Evolutionary conservation across 345 rosid species (phyloP), one percentile per base, ranked within the genome.

Genomic region (Linum lewisii): DNA sequence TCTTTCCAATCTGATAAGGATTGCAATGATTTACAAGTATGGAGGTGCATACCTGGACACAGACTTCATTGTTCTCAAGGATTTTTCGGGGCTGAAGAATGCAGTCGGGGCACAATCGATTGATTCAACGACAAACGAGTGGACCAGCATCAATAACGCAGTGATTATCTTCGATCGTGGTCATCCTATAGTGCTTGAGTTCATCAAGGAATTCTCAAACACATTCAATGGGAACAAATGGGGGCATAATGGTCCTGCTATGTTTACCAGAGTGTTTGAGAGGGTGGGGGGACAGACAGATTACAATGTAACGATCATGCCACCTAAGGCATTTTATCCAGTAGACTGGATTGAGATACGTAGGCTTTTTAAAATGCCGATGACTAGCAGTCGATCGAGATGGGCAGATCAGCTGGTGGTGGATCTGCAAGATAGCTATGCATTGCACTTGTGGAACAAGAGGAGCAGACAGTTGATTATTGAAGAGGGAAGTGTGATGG

Each of bases 211-310:
- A 25, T 54, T 63, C 8, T 36, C 60, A 13, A 15, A 21, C 8
- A 38, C 67, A 13, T 54, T 19, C 19, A 20, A 63, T 19, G 45
- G 54, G 20, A 54, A 63, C 52, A 63, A 55, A 15, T 19, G 51
- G 67, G 59, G 60, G 22, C 24, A 63, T 52, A 56, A 55, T 14
- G 54, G 60, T 36, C 67, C 61, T 22, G 24, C 42, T 7, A 36
- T 55, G n/a, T 22, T 55, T 20, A 54, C 67, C 7, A 44, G 60
- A 42, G 67, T 55, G 22, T 5, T 24, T 14, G 16, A 42, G 52
- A 63, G 54, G 53, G 38, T 63, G 11, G 38, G 24, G 10, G 23
- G 21, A n/a, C 53, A 11, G n/a, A 51, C 66, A 7, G 20, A 38
- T 8, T 54, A 38, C 15, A 25, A 55, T 2, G 15, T 20, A 3